Conservation (phyloP, 2,329 filamentous ascomycete genomes). For the Venturia oleaginea region DNA sequence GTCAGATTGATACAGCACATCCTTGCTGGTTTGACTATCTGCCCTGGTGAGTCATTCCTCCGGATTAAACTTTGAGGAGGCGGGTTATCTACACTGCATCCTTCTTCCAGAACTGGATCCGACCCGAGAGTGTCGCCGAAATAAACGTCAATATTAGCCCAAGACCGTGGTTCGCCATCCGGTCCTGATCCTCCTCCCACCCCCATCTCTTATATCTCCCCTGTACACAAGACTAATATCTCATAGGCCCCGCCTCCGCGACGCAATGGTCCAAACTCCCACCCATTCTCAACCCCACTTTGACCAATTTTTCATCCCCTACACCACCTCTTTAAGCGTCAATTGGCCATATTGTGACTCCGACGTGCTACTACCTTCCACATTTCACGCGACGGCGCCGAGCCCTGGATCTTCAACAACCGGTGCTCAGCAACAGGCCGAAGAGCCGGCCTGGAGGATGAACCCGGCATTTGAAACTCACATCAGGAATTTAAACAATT, state of each 20-base stretch:
- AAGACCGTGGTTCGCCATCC: not conserved
- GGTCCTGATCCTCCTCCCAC: not conserved
- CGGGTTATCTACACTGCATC: not conserved
- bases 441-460: conserved; percentile 58
- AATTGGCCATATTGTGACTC: conserved; percentile 78
- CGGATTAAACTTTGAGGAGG: not conserved
- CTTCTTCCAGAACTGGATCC: not conserved
- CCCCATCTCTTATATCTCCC: not conserved
- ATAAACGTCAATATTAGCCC: too few relatives aligned
- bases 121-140: too few relatives aligned
- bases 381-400: conserved; percentile 20
- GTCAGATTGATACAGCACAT: conserved; percentile 59
- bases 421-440: conserved; percentile 16
- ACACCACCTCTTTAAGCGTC: conserved; percentile 63
- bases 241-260: conserved; percentile 57
- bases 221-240: conserved; percentile 9
- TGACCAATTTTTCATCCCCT: conserved; percentile 76
- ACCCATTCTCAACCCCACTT: conserved; percentile 49
- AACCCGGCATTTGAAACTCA: conserved; percentile 84
- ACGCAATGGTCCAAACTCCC: conserved; percentile 49
- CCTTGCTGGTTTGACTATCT: conserved; percentile 77
- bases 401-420: conserved; percentile 19
- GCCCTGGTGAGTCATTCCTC: conserved; percentile 46
- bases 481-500: conserved; percentile 65
- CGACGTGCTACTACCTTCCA: conserved; percentile 53